Percentiles rank a stretch among this genome's conserved stretches.
Evolutionary conservation across 768 basidiomycete genomes (phyloP).

Genomic region (Thelephora aurantiotincta): DNA sequence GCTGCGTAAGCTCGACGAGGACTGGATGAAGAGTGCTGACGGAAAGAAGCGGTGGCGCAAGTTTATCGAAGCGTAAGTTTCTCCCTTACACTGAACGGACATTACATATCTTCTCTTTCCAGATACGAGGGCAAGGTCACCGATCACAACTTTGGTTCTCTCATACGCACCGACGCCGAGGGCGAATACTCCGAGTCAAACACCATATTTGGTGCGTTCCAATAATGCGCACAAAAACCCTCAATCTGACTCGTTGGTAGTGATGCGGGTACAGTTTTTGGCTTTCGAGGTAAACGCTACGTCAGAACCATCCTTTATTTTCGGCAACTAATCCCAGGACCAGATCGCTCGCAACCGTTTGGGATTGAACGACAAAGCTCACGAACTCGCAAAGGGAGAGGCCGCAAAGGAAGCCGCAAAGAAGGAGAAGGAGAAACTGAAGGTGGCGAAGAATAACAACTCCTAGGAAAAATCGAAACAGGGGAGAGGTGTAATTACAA

Average conservation of each 20-base stretch:
- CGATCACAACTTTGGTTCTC: conserved; percentile 93
- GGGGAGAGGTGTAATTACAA: no score
- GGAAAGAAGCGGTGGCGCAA: conserved; percentile 87
- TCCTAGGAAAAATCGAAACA: background rate
- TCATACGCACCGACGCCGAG: conserved; percentile 69
- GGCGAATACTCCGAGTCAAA: conserved; percentile 84
- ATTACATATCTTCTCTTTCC: background rate
- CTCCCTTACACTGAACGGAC: background rate
- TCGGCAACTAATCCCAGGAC: background rate
- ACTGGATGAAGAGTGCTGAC: conserved; percentile 77
- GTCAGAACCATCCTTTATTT: background rate
- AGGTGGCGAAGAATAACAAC: conserved; percentile 22
- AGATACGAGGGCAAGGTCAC: conserved; percentile 86
- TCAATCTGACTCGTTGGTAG: conserved; percentile 18
- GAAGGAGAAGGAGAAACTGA: conserved; percentile 44
- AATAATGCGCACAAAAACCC: background rate
- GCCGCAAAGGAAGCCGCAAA: conserved; percentile 37
- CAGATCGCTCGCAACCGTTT: conserved; percentile 87
- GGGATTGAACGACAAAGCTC: conserved; percentile 79
- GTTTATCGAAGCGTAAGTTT: conserved; percentile 61
- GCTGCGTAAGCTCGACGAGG: conserved; percentile 62
- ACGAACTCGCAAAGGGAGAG: conserved; percentile 67
- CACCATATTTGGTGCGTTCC: conserved; percentile 74
- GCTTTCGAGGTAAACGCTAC: conserved; percentile 59
- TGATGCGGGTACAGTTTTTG: conserved; percentile 79